Conservation (phyloP, 2,329 filamentous ascomycete species). For the Penicillium hordei region DNA sequence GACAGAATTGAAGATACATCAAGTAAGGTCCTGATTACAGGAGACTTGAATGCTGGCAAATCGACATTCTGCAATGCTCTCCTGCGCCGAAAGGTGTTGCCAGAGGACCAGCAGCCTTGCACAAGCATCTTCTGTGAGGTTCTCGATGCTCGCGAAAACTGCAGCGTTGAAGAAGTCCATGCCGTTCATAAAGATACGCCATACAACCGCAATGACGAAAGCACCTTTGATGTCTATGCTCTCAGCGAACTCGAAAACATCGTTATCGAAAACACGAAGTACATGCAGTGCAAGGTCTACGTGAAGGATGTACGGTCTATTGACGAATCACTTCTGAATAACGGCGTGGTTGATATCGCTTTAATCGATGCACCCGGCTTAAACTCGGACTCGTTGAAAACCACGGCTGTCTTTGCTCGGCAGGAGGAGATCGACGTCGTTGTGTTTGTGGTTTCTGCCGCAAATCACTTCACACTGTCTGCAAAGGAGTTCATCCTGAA, state of each 20-base stretch:
- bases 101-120: conserved; percentile 96
- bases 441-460: conserved; percentile 95
- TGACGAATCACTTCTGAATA: conserved; percentile 92
- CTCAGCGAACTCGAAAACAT: conserved; percentile 80
- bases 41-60: conserved; percentile 95
- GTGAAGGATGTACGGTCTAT: conserved; percentile 85
- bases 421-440: conserved; percentile 99
- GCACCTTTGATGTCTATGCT: conserved; percentile 84
- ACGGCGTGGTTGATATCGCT: conserved; percentile 96
- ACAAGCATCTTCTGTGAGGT: conserved; percentile 99
- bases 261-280: conserved; percentile 82
- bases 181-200: conserved; percentile 77
- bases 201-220: conserved; percentile 89
- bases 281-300: conserved; percentile 95
- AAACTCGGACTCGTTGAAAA: conserved; percentile 95
- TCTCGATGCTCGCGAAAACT: conserved; percentile 86
- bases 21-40: conserved; percentile 94
- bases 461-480: conserved; percentile 96
- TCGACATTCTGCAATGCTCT: conserved; percentile 99
- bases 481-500: conserved; percentile 98
- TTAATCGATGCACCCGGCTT: conserved; percentile 94
- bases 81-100: conserved; percentile 83
- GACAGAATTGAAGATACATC: conserved; percentile 97
- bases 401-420: conserved; percentile 91
- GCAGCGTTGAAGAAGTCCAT: conserved; percentile 89